These are phyloP conservation scores for fission yeast (Schizosaccharomyces pombe) DNA, from an alignment of 805 yeast species.

Conservation along the genomic window DNA sequence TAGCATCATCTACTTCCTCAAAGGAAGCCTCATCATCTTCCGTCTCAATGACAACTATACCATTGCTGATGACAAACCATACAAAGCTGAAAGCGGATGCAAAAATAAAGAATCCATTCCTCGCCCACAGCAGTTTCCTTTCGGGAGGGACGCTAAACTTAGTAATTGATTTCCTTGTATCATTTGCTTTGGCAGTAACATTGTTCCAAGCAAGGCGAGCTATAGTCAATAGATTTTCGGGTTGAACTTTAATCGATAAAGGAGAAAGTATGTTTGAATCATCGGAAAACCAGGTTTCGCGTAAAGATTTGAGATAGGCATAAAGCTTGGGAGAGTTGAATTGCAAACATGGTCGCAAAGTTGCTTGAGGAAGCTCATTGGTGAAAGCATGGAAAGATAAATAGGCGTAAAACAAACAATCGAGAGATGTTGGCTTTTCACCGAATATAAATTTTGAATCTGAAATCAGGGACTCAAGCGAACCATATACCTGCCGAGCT, in stretches of 20 bases:
- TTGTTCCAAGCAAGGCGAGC: conserved; percentile 1
- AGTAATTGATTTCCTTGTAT: neutral
- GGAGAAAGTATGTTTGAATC: neutral
- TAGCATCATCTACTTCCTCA: neutral
- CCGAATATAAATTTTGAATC: neutral
- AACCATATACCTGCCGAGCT: neutral
- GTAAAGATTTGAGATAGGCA: neutral
- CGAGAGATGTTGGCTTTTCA: neutral
- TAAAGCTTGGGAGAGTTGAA: neutral
- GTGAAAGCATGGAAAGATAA: neutral
- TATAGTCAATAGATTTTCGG: neutral
- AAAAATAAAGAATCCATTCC: neutral
- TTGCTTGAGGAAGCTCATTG: neutral
- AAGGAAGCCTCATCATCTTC: neutral
- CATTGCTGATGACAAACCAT: neutral
- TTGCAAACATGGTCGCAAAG: neutral
- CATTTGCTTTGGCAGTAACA: neutral
- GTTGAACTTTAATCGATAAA: neutral
- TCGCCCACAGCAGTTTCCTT: neutral
- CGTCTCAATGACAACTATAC: neutral
- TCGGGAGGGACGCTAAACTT: neutral
- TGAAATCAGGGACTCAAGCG: neutral
- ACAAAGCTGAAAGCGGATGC: conserved; percentile 1
- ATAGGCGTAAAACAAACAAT: neutral
- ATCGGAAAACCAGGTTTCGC: neutral